Evolutionary conservation across 2,329 filamentous ascomycete species (phyloP).

Genomic region (Chaetomiaceae sp.): DNA sequence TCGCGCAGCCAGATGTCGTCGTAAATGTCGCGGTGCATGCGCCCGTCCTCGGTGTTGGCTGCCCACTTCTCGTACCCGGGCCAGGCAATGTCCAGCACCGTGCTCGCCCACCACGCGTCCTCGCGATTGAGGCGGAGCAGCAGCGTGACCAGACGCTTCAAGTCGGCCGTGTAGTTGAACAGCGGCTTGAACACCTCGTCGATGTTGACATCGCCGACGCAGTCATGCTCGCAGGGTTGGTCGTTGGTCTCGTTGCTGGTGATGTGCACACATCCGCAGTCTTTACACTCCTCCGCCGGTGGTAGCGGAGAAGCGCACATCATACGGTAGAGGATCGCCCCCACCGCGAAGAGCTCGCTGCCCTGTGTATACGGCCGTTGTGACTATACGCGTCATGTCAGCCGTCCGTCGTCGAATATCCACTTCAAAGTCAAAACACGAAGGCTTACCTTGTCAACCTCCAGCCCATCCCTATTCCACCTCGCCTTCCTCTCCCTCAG

Average conservation of each 20-base stretch:
- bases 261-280: constrained; percentile 25
- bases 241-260: constrained; percentile 1
- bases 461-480: constrained; percentile 10
- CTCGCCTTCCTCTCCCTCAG: constrained; percentile 9
- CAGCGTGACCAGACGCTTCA: constrained; percentile 26
- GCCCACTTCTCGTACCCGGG: constrained; percentile 30
- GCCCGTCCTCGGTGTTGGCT: constrained; percentile 29
- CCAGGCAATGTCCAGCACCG: constrained; percentile 15
- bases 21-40: constrained; percentile 31
- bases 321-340: constrained; percentile 38
- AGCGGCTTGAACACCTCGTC: constrained; percentile 27
- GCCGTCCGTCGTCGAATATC: no score
- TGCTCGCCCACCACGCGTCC: constrained; percentile 11
- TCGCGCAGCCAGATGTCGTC: constrained; percentile 22
- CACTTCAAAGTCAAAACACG: not conserved
- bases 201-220: constrained; percentile 29
- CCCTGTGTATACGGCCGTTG: constrained; percentile 33
- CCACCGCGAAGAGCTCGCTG: constrained; percentile 37
- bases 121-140: constrained; percentile 16
- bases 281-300: constrained; percentile 28
- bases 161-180: constrained; percentile 27
- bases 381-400: not conserved
- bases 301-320: constrained; percentile 33
- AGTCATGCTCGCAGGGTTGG: constrained; percentile 17
- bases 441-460: not conserved